Percentiles rank a stretch among this genome's conserved stretches.
Evolutionary conservation across 495 filamentous ascomycete genomes (phyloP).

Genomic region (Bacidia rubella): DNA sequence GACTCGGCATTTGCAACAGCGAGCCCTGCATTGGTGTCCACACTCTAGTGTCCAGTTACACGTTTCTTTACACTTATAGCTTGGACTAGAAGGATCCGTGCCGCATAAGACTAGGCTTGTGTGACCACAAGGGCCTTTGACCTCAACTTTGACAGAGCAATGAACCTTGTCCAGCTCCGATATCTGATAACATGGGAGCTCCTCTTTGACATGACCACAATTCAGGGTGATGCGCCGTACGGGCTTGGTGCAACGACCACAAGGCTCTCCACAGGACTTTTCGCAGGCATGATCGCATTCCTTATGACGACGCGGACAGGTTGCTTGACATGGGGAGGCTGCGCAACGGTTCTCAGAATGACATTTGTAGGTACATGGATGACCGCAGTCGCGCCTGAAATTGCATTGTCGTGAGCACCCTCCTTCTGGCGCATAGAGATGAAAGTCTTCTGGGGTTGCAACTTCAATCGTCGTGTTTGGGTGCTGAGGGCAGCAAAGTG

Average conservation of each 20-base stretch:
- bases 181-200: slow-evolving; percentile 30
- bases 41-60: slow-evolving; percentile 10
- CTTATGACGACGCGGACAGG: slow-evolving; percentile 35
- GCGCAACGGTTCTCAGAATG: slow-evolving; percentile 48
- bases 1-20: slow-evolving; percentile 31
- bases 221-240: slow-evolving; percentile 30
- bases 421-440: slow-evolving; percentile 49
- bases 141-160: slow-evolving; percentile 23
- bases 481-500: slow-evolving; percentile 56
- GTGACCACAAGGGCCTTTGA: slow-evolving; percentile 40
- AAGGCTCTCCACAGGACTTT: slow-evolving; percentile 36
- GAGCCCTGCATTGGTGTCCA: slow-evolving; percentile 26
- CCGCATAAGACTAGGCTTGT: slow-evolving; percentile 4
- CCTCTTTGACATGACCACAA: slow-evolving; percentile 37
- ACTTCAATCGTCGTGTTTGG: slow-evolving; percentile 42
- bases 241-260: slow-evolving; percentile 25
- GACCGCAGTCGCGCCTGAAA: slow-evolving; percentile 45
- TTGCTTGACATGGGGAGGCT: slow-evolving; percentile 39
- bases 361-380: slow-evolving; percentile 45
- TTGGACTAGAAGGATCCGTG: background rate
- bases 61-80: slow-evolving; percentile 4
- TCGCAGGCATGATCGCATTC: slow-evolving; percentile 47
- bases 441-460: slow-evolving; percentile 49
- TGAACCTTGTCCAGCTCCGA: slow-evolving; percentile 17
- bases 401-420: slow-evolving; percentile 47